These are phyloP conservation scores for Colletotrichum tropicicola DNA, from an alignment of 2,329 filamentous ascomycete genomes.

Conservation along the genomic window DNA sequence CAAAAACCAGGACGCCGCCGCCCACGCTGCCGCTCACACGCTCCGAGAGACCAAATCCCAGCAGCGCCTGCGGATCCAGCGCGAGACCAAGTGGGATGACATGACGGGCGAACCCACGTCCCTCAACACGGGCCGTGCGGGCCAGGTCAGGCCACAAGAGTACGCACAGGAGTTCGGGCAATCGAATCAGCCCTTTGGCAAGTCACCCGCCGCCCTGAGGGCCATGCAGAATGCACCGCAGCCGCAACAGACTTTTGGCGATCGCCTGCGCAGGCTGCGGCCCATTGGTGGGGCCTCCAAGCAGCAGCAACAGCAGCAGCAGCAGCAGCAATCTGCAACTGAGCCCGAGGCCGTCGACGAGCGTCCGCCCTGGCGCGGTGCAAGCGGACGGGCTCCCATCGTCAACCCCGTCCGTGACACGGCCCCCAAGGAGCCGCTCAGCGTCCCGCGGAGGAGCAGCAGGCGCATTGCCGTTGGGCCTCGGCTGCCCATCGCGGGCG, in stretches of 20 bases:
- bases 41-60: slow-evolving; percentile 50
- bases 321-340: slow-evolving; percentile 34
- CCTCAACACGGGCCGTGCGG: slow-evolving; percentile 62
- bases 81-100: slow-evolving; percentile 68
- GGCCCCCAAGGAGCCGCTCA: slow-evolving; percentile 62
- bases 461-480: slow-evolving; percentile 45
- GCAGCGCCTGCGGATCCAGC: slow-evolving; percentile 42
- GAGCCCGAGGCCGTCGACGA: slow-evolving; percentile 42
- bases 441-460: slow-evolving; percentile 60
- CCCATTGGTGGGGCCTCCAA: slow-evolving; percentile 31
- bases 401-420: slow-evolving; percentile 73
- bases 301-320: slow-evolving; percentile 23
- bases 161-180: slow-evolving; percentile 48
- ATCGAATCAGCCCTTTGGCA: slow-evolving; percentile 32
- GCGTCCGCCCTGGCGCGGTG: slow-evolving; percentile 75
- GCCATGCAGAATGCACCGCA: slow-evolving; percentile 31
- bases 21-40: slow-evolving; percentile 31
- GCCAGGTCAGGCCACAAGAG: slow-evolving; percentile 64
- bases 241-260: slow-evolving; percentile 47
- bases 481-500: slow-evolving; percentile 32
- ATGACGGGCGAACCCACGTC: slow-evolving; percentile 72
- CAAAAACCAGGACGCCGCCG: slow-evolving; percentile 51
- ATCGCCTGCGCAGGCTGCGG: slow-evolving; percentile 55
- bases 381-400: slow-evolving; percentile 73
- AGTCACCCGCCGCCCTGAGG: slow-evolving; percentile 34